Evolutionary conservation across 2,329 filamentous ascomycete species (phyloP).

Genomic region (Lasiodiplodia gonubiensis): DNA sequence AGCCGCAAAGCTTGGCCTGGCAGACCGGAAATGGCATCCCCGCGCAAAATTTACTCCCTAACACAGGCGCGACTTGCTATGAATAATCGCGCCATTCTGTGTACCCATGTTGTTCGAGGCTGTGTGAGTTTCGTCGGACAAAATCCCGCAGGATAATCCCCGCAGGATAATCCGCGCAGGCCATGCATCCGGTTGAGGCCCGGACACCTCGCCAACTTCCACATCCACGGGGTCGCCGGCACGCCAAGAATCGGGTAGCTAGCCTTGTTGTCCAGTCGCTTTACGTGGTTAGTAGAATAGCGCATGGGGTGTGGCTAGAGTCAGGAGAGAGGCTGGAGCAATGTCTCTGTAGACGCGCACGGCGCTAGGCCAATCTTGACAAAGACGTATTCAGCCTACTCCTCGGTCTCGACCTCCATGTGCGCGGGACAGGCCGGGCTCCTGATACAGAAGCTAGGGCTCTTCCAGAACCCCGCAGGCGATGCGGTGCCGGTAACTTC

Average conservation of each 20-base stretch:
- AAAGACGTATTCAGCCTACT: not conserved
- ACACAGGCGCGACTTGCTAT: not conserved
- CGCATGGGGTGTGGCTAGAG: conserved; percentile 4
- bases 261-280: not conserved
- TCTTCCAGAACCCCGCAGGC: not conserved
- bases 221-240: conserved; percentile 5
- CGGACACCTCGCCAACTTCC: conserved; percentile 1
- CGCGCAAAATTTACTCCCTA: not conserved
- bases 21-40: not conserved
- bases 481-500: not conserved
- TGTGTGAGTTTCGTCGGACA: not conserved
- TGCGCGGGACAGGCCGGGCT: not conserved
- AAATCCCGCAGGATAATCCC: not conserved
- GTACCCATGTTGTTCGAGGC: not conserved
- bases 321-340: not conserved
- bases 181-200: not conserved
- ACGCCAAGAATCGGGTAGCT: not conserved
- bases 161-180: not conserved
- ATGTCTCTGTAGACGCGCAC: not conserved
- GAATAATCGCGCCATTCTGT: not conserved
- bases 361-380: not conserved
- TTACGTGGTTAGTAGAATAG: not conserved
- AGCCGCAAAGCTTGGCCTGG: conserved; percentile 21
- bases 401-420: not conserved
- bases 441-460: not conserved